A percentile compares a stretch with the other conserved stretches of the same genome.
phyloP scores from a whole-genome alignment of 176 grass and related monocot genomes.

The Cenchrus americanus region DNA sequence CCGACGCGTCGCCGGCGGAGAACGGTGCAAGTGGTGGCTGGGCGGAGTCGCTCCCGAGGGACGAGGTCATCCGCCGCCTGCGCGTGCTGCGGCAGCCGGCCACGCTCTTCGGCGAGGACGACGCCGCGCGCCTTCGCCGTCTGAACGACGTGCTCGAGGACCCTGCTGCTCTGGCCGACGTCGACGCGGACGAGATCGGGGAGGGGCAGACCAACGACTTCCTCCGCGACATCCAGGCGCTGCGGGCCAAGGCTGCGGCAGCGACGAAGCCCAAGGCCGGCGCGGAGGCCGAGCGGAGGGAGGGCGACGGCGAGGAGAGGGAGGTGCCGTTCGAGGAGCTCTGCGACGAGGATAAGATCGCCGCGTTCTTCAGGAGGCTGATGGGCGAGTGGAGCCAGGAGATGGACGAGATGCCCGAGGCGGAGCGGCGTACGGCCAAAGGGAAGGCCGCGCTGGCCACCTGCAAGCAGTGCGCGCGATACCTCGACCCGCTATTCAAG shows the following conservation, averaged over 20 bases:
- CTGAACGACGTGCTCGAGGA: constrained; percentile 57
- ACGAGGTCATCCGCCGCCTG: constrained; percentile 70
- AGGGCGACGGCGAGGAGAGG: constrained; percentile 29
- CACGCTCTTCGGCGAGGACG: constrained; percentile 81
- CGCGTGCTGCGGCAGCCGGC: constrained; percentile 66
- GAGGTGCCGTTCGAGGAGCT: constrained; percentile 64
- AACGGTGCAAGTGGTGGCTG: not conserved
- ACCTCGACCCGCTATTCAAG: constrained; percentile 76
- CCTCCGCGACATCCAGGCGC: constrained; percentile 69
- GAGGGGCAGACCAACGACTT: constrained; percentile 92
- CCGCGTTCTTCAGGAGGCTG: constrained; percentile 73
- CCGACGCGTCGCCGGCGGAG: not conserved
- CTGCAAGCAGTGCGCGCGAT: constrained; percentile 76
- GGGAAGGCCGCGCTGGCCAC: constrained; percentile 76
- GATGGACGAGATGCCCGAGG: constrained; percentile 67
- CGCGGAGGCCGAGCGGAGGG: constrained; percentile 10
- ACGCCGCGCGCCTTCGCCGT: constrained; percentile 46
- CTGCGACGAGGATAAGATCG: constrained; percentile 76
- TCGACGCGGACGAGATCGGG: constrained; percentile 62
- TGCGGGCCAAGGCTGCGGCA: constrained; percentile 45
- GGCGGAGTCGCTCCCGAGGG: constrained; percentile 45
- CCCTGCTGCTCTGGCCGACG: constrained; percentile 42
- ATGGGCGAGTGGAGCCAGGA: constrained; percentile 72
- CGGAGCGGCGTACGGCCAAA: constrained; percentile 66
- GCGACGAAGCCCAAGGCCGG: constrained; percentile 42